phyloP scores from a whole-genome alignment of 345 rosid species.

The Lumnitzera littorea region DNA sequence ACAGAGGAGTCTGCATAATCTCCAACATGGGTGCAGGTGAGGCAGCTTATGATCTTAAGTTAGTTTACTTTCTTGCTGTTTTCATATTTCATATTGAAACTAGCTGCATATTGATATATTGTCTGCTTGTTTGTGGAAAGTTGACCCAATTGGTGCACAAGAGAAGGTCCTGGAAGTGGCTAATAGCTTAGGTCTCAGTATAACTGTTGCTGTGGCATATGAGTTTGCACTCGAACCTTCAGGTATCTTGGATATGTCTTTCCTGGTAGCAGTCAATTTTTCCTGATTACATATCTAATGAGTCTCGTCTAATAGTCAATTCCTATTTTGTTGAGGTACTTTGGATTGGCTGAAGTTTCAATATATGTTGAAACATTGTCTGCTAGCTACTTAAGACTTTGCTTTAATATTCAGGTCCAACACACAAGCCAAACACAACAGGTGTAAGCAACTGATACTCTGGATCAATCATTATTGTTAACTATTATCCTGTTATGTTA shows the following conservation, averaged over 20 bases:
- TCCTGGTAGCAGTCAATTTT: neutral
- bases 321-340: neutral
- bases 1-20: conserved; percentile 64
- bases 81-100: neutral
- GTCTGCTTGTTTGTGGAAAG: conserved; percentile 20
- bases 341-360: neutral
- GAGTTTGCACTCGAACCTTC: conserved; percentile 37
- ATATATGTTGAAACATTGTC: neutral
- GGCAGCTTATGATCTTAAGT: conserved; percentile 5
- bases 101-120: neutral
- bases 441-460: conserved; percentile 48
- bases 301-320: neutral
- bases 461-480: conserved; percentile 5
- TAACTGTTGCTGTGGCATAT: conserved; percentile 69
- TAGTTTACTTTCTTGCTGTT: neutral
- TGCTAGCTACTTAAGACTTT: neutral
- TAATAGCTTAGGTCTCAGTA: conserved; percentile 40
- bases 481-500: neutral
- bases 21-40: conserved; percentile 96
- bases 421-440: conserved; percentile 19
- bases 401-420: conserved; percentile 32
- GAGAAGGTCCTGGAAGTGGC: conserved; percentile 65
- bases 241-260: conserved; percentile 23
- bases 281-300: neutral
- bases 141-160: conserved; percentile 79